phyloP scores from a whole-genome alignment of 2,329 filamentous ascomycete species.

The Monosporascus sp. region DNA sequence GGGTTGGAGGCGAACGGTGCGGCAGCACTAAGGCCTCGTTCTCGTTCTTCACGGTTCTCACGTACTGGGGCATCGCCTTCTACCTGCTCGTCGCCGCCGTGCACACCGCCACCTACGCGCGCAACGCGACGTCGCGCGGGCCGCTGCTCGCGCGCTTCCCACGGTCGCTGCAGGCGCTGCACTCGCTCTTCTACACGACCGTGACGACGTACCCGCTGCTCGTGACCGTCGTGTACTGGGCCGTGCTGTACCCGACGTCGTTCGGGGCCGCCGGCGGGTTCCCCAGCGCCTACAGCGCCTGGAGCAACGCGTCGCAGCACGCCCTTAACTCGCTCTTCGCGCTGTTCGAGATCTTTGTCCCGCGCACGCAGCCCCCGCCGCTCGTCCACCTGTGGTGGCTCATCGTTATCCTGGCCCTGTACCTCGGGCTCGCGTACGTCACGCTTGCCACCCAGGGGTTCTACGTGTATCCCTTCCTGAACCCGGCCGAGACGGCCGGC shows the following conservation, averaged over 20 bases:
- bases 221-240: slow-evolving; percentile 69
- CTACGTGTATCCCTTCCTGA: slow-evolving; percentile 76
- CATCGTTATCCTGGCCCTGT: slow-evolving; percentile 64
- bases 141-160: slow-evolving; percentile 56
- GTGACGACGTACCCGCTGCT: slow-evolving; percentile 60
- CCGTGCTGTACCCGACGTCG: slow-evolving; percentile 53
- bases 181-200: slow-evolving; percentile 59
- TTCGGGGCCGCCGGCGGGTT: slow-evolving; percentile 52
- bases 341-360: slow-evolving; percentile 67
- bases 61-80: slow-evolving; percentile 77
- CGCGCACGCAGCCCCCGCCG: slow-evolving; percentile 53
- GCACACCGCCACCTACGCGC: slow-evolving; percentile 65
- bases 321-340: slow-evolving; percentile 68
- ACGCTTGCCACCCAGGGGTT: slow-evolving; percentile 64
- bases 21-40: slow-evolving; percentile 39
- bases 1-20: background rate
- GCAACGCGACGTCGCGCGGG: slow-evolving; percentile 29
- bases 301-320: slow-evolving; percentile 68
- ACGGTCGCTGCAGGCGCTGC: slow-evolving; percentile 57
- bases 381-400: slow-evolving; percentile 64
- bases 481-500: slow-evolving; percentile 47
- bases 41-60: slow-evolving; percentile 77
- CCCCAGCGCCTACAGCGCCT: slow-evolving; percentile 44
- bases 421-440: slow-evolving; percentile 69
- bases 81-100: slow-evolving; percentile 64